These are phyloP conservation scores for Blepharisma japonicum DNA, from an alignment of 73 alveolate species.

Conservation along the genomic window DNA sequence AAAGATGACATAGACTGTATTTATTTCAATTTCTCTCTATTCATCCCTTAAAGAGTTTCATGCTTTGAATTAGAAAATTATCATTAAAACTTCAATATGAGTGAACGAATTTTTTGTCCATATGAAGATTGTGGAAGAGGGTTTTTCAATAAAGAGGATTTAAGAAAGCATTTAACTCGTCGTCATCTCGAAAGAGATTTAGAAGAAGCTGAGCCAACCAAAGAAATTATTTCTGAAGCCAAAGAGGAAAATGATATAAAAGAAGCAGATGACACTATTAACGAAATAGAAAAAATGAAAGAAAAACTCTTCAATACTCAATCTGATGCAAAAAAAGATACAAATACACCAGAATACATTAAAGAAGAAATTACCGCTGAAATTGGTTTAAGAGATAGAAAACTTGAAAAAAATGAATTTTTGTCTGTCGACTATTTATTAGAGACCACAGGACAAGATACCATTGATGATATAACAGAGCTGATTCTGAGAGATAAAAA, in stretches of 20 bases:
- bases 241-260: no score
- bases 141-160: background rate
- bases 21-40: no score
- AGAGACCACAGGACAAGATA: slow-evolving; percentile 5
- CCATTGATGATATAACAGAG: slow-evolving; percentile 19
- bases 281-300: background rate
- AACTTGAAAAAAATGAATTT: no score
- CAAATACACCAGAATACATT: background rate
- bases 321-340: background rate
- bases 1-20: no score
- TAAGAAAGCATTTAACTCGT: background rate
- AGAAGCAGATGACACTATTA: background rate
- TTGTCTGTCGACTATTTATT: background rate
- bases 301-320: background rate
- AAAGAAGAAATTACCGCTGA: background rate
- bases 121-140: slow-evolving; percentile 4
- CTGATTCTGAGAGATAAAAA: slow-evolving; percentile 7
- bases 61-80: no score
- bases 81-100: background rate
- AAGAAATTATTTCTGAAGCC: no score
- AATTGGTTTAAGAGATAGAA: background rate
- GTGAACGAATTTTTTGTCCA: slow-evolving; percentile 11
- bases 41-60: no score
- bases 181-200: background rate
- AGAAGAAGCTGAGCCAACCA: background rate